Evolutionary conservation across 805 yeast genomes (phyloP), one percentile per base, ranked within the genome.

Genomic region (Wickerhamomyces silvicola): DNA sequence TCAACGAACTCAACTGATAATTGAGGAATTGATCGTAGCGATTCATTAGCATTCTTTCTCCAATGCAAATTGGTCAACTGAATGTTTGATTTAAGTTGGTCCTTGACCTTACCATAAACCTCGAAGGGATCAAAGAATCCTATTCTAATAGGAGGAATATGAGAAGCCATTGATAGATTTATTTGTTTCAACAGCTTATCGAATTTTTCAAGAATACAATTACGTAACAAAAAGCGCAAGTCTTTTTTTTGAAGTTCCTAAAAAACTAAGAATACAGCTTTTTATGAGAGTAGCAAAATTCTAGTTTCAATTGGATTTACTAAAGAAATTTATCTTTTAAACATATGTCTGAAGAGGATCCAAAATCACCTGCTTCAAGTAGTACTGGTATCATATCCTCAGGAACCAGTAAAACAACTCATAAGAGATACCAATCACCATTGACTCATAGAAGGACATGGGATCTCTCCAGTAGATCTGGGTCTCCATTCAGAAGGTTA

Each of bases 121-220:
- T 70, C 66, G 47, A 79, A 81, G 2, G 95, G 95, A 42, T 85
- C 94, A 48, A 78, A 81, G 52, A 72, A 82, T 5, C 84, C 82
- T 12, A 80, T 49, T 19, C 38, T 32, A 2, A 43, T 18, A 10
- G 43, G 34, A 10, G 42, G 40, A 1, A 31, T 30, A 4, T 22
- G 3, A 14, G 12, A 5, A 4, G 27, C 12, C 37, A 19, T 28
- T 14, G 16, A 10, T 9, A 23, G 14, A 14, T 12, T 17, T 10
- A 22, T 9, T 5, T n/a, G 22, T 19, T 19, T 10, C 22, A 10
- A 19, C 22, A n/a, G n/a, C n/a, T n/a, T n/a, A n/a, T n/a, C n/a
- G n/a, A n/a, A n/a, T n/a, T n/a, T n/a, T n/a, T n/a, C n/a, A n/a
- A n/a, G n/a, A n/a, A n/a, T n/a, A n/a, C n/a, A n/a, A n/a, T n/a